phyloP scores from a whole-genome alignment of 805 yeast genomes.

The Clavispora santaluciae region DNA sequence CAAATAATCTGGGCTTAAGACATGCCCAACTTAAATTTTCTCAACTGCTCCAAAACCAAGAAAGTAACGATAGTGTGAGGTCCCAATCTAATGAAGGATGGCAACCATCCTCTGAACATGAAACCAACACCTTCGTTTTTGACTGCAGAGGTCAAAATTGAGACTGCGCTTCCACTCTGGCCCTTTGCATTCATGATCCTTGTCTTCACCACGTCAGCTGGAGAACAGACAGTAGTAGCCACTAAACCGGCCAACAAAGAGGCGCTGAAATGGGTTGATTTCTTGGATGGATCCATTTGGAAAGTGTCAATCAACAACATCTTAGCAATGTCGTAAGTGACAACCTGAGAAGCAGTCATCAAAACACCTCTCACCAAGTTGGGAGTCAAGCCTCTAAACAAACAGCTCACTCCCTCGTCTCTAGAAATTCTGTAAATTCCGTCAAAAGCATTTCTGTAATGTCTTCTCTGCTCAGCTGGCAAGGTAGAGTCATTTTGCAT shows the following conservation, averaged over 20 bases:
- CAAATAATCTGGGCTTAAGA: constrained; percentile 38
- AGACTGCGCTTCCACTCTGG: constrained; percentile 40
- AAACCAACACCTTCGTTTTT: constrained; percentile 69
- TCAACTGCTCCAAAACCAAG: constrained; percentile 61
- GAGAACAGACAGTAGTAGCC: constrained; percentile 89
- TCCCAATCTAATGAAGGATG: constrained; percentile 79
- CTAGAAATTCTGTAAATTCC: constrained; percentile 57
- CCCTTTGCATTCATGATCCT: constrained; percentile 72
- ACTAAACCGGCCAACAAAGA: constrained; percentile 79
- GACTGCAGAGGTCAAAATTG: constrained; percentile 51
- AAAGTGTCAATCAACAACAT: constrained; percentile 46
- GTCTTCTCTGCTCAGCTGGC: constrained; percentile 60
- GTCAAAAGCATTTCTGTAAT: constrained; percentile 73
- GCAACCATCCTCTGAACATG: constrained; percentile 89
- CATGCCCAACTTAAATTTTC: constrained; percentile 50
- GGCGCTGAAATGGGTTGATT: constrained; percentile 72
- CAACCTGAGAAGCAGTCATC: constrained; percentile 91
- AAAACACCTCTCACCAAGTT: constrained; percentile 75
- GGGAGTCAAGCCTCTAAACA: constrained; percentile 73
- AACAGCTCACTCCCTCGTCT: constrained; percentile 56
- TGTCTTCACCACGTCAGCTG: constrained; percentile 88
- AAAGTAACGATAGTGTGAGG: constrained; percentile 75
- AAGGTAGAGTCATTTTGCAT: constrained; percentile 85
- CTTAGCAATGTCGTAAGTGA: constrained; percentile 77
- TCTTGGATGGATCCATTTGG: constrained; percentile 52